A percentile compares a stretch with the other conserved stretches of the same genome.
Conservation (phyloP, 2,329 filamentous ascomycete genomes). For the Atkinsonella hypoxylon region DNA sequence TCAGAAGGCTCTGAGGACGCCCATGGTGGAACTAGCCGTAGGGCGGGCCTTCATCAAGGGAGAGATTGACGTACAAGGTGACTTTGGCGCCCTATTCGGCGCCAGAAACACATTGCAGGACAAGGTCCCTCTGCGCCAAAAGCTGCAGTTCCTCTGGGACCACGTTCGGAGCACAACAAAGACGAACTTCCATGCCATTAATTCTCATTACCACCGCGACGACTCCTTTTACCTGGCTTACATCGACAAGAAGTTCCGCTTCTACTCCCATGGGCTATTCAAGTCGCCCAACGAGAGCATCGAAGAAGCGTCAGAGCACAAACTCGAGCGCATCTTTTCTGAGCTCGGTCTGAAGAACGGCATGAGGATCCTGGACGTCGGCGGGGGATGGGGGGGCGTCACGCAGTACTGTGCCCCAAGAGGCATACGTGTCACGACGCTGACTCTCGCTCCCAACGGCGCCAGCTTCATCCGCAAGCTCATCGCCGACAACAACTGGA, state of each 20-base stretch:
- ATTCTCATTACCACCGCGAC: neutral
- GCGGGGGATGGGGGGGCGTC: constrained; percentile 3
- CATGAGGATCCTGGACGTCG: constrained; percentile 1
- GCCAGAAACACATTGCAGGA: neutral
- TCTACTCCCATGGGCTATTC: constrained; percentile 4
- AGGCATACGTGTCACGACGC: constrained; percentile 1
- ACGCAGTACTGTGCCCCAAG: constrained; percentile 1
- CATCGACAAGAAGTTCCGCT: neutral
- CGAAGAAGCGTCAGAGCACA: neutral
- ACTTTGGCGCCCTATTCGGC: neutral
- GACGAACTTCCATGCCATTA: neutral
- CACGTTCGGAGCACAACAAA: neutral
- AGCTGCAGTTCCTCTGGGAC: constrained; percentile 1
- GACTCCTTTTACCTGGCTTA: constrained; percentile 1
- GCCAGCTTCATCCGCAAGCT: neutral
- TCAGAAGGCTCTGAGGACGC: neutral
- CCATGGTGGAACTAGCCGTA: neutral
- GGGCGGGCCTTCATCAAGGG: constrained; percentile 3
- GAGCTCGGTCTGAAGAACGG: neutral
- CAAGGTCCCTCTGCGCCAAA: constrained; percentile 2
- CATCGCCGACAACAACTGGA: neutral
- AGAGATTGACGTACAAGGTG: constrained; percentile 3
- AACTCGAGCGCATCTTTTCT: constrained; percentile 1
- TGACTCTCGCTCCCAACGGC: neutral
- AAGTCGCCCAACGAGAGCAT: neutral